Percentiles rank a stretch among this genome's conserved stretches.
These are phyloP conservation scores for Salix koriyanagi DNA, from an alignment of 345 rosid genomes.

Conservation along the genomic window DNA sequence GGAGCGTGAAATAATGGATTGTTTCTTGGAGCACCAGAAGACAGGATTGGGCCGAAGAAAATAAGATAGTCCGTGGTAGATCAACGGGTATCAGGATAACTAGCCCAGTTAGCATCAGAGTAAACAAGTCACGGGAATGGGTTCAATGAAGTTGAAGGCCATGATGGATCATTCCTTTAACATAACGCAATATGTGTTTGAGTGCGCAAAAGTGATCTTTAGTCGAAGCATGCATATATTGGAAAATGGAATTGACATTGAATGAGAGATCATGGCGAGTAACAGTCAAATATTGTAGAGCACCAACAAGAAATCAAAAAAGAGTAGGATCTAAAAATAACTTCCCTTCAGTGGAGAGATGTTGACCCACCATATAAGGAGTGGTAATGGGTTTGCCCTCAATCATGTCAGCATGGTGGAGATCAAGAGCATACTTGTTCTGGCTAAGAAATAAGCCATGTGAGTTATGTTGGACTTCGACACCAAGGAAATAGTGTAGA, in stretches of 20 bases:
- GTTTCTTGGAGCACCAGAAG: background rate
- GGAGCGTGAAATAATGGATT: background rate
- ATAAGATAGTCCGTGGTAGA: background rate
- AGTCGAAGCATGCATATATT: background rate
- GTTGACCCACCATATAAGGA: too few species aligned
- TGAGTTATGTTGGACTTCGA: too few species aligned
- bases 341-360: rapidly evolving
- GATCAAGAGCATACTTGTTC: too few species aligned
- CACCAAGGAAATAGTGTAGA: too few species aligned
- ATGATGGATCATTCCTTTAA: rapidly evolving
- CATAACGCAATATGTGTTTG: background rate
- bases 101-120: background rate
- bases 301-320: rapidly evolving
- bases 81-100: rapidly evolving
- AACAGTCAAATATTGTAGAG: background rate
- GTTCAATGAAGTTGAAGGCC: background rate
- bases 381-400: too few species aligned
- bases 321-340: too few species aligned
- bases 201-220: background rate
- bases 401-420: too few species aligned
- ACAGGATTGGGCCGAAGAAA: background rate
- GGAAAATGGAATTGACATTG: rapidly evolving
- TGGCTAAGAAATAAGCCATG: too few species aligned
- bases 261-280: background rate
- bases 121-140: background rate